These are phyloP conservation scores for Corylus avellana DNA, from an alignment of 306 rosid genomes.

Conservation along the genomic window DNA sequence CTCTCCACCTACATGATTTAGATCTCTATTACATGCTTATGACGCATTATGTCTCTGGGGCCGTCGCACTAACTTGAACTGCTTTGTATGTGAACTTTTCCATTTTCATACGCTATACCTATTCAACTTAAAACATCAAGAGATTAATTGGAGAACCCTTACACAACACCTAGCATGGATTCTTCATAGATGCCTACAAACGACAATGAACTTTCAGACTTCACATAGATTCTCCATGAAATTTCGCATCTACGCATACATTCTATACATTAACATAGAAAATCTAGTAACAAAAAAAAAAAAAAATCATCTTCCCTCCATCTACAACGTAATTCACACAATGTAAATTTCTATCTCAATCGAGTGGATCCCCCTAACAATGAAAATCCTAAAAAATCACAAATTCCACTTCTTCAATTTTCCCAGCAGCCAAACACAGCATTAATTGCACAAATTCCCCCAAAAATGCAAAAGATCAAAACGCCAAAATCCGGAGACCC, in stretches of 20 bases:
- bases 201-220: not conserved
- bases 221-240: not conserved
- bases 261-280: not conserved
- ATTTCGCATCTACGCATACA: not conserved
- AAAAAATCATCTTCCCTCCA: not conserved
- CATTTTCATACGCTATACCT: too few species aligned
- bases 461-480: not conserved
- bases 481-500: not conserved
- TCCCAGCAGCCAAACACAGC: not conserved
- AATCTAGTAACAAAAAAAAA: not conserved
- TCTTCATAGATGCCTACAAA: not conserved
- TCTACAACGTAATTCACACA: too few species aligned
- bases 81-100: too few species aligned
- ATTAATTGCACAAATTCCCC: not conserved
- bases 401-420: not conserved
- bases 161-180: not conserved
- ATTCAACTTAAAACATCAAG: too few species aligned
- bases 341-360: not conserved
- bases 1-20: too few species aligned
- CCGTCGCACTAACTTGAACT: too few species aligned
- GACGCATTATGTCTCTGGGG: too few species aligned
- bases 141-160: not conserved
- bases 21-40: too few species aligned
- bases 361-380: constrained; percentile 21
- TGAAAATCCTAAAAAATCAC: not conserved